A percentile compares a stretch with the other conserved stretches of the same genome.
phyloP scores from a whole-genome alignment of 2,329 filamentous ascomycete genomes.

The Laburnicola sp. region DNA sequence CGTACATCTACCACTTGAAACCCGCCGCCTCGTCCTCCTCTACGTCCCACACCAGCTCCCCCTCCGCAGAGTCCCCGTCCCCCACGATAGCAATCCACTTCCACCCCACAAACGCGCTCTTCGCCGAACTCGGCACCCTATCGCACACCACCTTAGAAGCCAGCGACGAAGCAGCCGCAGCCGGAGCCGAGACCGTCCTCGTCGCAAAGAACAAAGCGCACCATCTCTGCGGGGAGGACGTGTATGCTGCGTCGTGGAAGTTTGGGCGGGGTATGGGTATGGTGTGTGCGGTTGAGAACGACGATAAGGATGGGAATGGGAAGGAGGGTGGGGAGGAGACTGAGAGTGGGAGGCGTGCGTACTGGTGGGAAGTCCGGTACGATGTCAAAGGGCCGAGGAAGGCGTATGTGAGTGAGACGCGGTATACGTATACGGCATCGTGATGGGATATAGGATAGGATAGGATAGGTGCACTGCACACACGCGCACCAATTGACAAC shows the following conservation, averaged over 20 bases:
- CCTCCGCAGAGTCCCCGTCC: too few relatives aligned
- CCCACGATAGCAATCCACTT: constrained; percentile 12
- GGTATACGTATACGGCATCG: constrained; percentile 24
- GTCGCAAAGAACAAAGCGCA: constrained; percentile 59
- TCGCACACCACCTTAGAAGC: too few relatives aligned
- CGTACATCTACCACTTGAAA: constrained; percentile 73
- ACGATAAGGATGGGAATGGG: too few relatives aligned
- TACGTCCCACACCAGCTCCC: neutral
- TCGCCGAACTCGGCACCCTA: constrained; percentile 67
- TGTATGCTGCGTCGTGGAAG: constrained; percentile 70
- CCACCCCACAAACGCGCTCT: constrained; percentile 66
- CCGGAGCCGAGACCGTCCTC: constrained; percentile 13
- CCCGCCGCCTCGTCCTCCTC: neutral
- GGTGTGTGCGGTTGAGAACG: neutral
- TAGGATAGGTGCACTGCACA: too few relatives aligned
- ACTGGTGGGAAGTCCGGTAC: constrained; percentile 45
- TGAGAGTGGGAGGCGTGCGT: constrained; percentile 4
- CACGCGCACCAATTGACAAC: too few relatives aligned
- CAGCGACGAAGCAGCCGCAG: constrained; percentile 13
- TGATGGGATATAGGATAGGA: neutral
- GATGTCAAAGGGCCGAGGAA: constrained; percentile 47
- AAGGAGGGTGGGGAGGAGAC: neutral
- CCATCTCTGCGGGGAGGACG: constrained; percentile 72
- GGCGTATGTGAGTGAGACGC: constrained; percentile 45
- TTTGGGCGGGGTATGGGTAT: constrained; percentile 56